Base-by-base conservation (phyloP, 345 rosid species). In the Ricinus communis region DNA sequence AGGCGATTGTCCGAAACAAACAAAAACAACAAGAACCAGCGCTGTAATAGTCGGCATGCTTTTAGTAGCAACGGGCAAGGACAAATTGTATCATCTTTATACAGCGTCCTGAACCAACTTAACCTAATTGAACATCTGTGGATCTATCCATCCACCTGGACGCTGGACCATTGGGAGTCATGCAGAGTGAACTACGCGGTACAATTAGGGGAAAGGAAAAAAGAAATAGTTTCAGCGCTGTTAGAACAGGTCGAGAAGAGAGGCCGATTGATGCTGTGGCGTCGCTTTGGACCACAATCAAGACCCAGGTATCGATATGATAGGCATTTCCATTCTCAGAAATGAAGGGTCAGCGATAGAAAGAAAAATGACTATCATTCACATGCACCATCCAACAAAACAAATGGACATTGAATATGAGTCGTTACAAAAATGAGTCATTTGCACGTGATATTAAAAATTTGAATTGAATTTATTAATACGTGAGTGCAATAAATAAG, bases 381-480 rank as follows among this genome's bases (percentile, higher is more conserved):
- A 69, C 64, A 68, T 75, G 79, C 74, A 15, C 67, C 62, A 5
- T 38, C 30, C 13, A 28, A 30, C 66, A 28, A 70, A 61, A 61
- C n/a, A 33, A 24, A 15, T 50, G 45, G 0, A 8, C 52, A 62
- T 24, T 45, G 18, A 31, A 50, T 38, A 46, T 30, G 15, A 40
- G n/a, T 12, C 1, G 3, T 10, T 10, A 13, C 8, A 22, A 65
- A 49, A 8, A 2, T 8, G 16, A n/a, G 59, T 21, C n/a, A 24
- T 33, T 8, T n/a, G n/a, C n/a, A n/a, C n/a, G n/a, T n/a, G n/a
- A n/a, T n/a, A n/a, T n/a, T n/a, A n/a, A n/a, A n/a, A n/a, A n/a
- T n/a, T n/a, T n/a, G n/a, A n/a, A n/a, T n/a, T n/a, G n/a, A n/a
- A n/a, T n/a, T n/a, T n/a, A n/a, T n/a, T n/a, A n/a, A n/a, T n/a